Evolutionary conservation across 176 grass and related monocot genomes (phyloP).

Genomic region (Poa annua): DNA sequence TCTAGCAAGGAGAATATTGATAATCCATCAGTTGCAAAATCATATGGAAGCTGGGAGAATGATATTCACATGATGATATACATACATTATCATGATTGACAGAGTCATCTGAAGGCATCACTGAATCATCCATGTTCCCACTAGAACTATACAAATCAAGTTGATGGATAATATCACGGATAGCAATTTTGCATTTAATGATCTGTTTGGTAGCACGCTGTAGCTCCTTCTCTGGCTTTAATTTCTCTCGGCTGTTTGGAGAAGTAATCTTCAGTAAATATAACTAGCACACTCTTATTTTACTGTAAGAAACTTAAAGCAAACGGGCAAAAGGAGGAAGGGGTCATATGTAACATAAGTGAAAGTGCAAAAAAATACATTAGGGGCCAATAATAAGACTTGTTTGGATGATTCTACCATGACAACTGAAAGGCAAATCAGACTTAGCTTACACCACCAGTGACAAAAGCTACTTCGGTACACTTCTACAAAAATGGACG

Average conservation of each 20-base stretch:
- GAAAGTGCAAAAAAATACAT: slow-evolving; percentile 15
- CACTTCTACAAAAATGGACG: slow-evolving; percentile 9
- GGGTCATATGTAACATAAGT: slow-evolving; percentile 11
- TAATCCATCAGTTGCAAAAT: slow-evolving; percentile 45
- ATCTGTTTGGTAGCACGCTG: slow-evolving; percentile 94
- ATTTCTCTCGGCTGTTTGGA: slow-evolving; percentile 79
- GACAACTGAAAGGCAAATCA: slow-evolving; percentile 1
- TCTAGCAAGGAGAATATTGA: slow-evolving; percentile 52
- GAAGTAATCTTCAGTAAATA: slow-evolving; percentile 43
- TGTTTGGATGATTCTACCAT: slow-evolving; percentile 22
- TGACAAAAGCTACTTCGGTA: neutral
- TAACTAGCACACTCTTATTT: slow-evolving; percentile 37
- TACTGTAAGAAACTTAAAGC: slow-evolving; percentile 25
- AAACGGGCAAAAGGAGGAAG: slow-evolving; percentile 17
- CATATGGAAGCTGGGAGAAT: slow-evolving; percentile 22
- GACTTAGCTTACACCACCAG: slow-evolving; percentile 11
- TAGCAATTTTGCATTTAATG: slow-evolving; percentile 83
- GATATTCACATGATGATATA: slow-evolving; percentile 35
- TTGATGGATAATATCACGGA: slow-evolving; percentile 82
- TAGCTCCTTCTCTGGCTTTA: slow-evolving; percentile 96
- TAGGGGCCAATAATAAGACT: slow-evolving; percentile 10
- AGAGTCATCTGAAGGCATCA: slow-evolving; percentile 50
- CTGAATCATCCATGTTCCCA: slow-evolving; percentile 51
- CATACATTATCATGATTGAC: slow-evolving; percentile 64
- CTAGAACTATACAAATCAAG: slow-evolving; percentile 71